These are phyloP conservation scores for Falciphora oryzae DNA, from an alignment of 2,329 filamentous ascomycete genomes.

Conservation along the genomic window DNA sequence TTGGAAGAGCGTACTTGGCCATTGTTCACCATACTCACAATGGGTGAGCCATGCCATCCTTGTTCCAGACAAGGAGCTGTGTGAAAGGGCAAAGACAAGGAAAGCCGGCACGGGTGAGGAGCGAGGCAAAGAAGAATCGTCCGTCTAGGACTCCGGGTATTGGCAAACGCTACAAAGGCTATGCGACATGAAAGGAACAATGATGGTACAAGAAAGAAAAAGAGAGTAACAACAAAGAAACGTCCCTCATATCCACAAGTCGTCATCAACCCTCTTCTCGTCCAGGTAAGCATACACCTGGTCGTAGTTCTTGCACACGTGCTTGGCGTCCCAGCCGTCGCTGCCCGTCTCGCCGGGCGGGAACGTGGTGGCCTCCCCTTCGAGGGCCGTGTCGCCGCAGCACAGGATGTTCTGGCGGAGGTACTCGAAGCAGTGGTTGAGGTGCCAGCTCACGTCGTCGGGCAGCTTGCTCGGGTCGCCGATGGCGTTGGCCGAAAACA, in stretches of 20 bases:
- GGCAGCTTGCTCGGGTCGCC: conserved; percentile 23
- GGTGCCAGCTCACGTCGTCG: conserved; percentile 26
- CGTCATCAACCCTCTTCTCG: conserved; percentile 26
- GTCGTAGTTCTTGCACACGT: conserved; percentile 16
- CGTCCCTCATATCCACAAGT: conserved; percentile 28
- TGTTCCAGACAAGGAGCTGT: no score
- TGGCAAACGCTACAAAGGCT: not conserved
- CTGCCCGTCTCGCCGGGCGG: conserved; percentile 28
- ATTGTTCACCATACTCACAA: no score
- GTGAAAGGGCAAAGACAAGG: no score
- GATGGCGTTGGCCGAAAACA: conserved; percentile 26
- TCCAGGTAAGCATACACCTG: conserved; percentile 21
- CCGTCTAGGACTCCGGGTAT: not conserved
- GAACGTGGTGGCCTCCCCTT: conserved; percentile 29
- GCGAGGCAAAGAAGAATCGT: no score
- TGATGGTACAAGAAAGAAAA: not conserved
- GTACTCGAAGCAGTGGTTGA: conserved; percentile 20
- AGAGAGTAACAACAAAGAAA: not conserved
- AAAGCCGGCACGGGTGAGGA: no score
- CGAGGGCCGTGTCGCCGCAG: conserved; percentile 18
- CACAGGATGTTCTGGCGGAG: conserved; percentile 18
- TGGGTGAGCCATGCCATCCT: no score
- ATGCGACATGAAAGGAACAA: no score
- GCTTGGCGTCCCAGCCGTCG: conserved; percentile 31
- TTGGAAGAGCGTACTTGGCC: no score